A percentile compares a stretch with the other conserved stretches of the same genome.
Evolutionary conservation across 2,329 filamentous ascomycete species (phyloP).

Genomic region (Aspergillus quadricinctus): DNA sequence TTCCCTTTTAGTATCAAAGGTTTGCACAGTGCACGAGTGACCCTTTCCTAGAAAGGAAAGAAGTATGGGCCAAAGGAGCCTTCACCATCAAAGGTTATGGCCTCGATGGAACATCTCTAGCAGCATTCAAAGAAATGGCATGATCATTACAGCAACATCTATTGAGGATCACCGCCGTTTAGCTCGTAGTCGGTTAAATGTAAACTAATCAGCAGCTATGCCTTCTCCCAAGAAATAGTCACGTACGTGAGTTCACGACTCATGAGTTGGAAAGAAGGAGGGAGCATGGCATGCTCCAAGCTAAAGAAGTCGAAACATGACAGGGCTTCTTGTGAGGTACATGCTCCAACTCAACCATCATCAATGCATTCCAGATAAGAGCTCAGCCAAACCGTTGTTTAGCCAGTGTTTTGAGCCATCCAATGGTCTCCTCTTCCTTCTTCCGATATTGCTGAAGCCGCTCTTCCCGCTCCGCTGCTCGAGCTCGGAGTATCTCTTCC

Average conservation of each 20-base stretch:
- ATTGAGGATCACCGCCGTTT: not conserved
- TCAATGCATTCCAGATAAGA: not conserved
- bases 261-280: not conserved
- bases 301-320: not conserved
- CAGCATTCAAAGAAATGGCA: not conserved
- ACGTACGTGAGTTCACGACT: not conserved
- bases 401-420: constrained; percentile 73
- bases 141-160: not conserved
- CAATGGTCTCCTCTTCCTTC: constrained; percentile 81
- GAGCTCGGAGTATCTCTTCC: constrained; percentile 74
- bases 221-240: not conserved
- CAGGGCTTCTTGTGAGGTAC: not conserved
- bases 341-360: not conserved
- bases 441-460: constrained; percentile 63
- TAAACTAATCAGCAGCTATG: not conserved
- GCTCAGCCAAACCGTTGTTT: constrained; percentile 67
- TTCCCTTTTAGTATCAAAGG: not conserved
- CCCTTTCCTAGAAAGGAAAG: not conserved
- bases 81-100: not conserved
- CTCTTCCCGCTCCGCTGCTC: constrained; percentile 75
- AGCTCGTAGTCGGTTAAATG: not conserved
- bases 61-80: not conserved
- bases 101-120: not conserved
- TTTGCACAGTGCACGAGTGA: not conserved
- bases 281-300: not conserved